Evolutionary conservation across 768 basidiomycete species (phyloP).

Genomic region (Pleurotus platypus): DNA sequence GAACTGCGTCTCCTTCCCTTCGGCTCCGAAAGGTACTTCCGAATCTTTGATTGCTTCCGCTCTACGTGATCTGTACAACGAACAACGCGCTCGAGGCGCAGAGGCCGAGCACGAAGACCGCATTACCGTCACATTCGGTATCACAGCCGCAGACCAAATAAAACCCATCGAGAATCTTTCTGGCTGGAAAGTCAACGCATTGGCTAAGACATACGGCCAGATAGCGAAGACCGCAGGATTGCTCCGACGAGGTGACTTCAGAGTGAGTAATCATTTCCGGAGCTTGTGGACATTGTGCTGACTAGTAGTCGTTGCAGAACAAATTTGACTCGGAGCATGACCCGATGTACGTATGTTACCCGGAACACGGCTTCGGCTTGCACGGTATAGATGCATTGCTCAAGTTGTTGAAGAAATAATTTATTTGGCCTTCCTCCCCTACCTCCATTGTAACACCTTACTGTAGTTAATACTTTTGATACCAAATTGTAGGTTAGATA

Average conservation of each 20-base stretch:
- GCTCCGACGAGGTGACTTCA: conserved; percentile 38
- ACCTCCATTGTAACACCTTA: neutral
- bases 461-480: no score
- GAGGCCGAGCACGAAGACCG: conserved; percentile 20
- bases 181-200: conserved; percentile 42
- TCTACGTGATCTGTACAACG: conserved; percentile 33
- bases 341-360: conserved; percentile 50
- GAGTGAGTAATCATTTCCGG: conserved; percentile 24
- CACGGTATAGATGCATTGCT: conserved; percentile 41
- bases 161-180: conserved; percentile 39
- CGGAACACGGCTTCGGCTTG: conserved; percentile 42
- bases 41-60: conserved; percentile 48
- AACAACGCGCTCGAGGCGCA: neutral
- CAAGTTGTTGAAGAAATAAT: conserved; percentile 34
- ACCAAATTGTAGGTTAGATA: no score
- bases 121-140: conserved; percentile 40
- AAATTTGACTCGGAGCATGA: conserved; percentile 42
- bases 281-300: neutral
- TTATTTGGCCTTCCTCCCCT: neutral
- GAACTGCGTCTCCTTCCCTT: conserved; percentile 51
- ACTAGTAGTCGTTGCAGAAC: conserved; percentile 20
- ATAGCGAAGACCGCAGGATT: conserved; percentile 37
- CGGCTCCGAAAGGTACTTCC: conserved; percentile 51
- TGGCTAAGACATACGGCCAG: conserved; percentile 39
- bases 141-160: conserved; percentile 40